Evolutionary conservation across 768 basidiomycete species (phyloP).

Genomic region (Thelephora aurantiotincta): DNA sequence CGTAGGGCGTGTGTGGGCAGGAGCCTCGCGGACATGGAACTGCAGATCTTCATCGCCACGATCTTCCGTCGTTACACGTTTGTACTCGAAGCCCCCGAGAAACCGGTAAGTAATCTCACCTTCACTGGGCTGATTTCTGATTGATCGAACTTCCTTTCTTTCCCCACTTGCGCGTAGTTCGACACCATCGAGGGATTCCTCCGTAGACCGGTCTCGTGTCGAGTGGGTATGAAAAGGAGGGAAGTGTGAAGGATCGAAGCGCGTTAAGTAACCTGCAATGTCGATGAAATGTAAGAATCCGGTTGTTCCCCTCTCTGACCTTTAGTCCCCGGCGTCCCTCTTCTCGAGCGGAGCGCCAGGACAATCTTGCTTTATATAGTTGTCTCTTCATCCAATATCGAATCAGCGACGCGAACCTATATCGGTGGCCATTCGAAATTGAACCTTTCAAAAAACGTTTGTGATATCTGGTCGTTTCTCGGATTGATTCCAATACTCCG

Average conservation of each 20-base stretch:
- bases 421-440: too few relatives aligned
- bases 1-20: constrained; percentile 70
- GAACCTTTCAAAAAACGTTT: too few relatives aligned
- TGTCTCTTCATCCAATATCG: too few relatives aligned
- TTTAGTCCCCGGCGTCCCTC: too few relatives aligned
- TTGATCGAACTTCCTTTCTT: constrained; percentile 5
- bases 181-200: constrained; percentile 77
- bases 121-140: constrained; percentile 4
- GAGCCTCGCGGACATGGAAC: constrained; percentile 68
- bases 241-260: constrained; percentile 16
- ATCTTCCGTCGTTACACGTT: constrained; percentile 66
- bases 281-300: too few relatives aligned
- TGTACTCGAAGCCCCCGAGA: constrained; percentile 44
- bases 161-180: constrained; percentile 37
- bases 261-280: too few relatives aligned
- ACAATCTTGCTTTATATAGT: too few relatives aligned
- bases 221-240: constrained; percentile 58
- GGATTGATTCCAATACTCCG: too few relatives aligned
- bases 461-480: too few relatives aligned
- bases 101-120: constrained; percentile 28
- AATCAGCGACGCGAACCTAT: too few relatives aligned
- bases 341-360: too few relatives aligned
- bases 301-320: too few relatives aligned
- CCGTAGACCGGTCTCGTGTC: constrained; percentile 64
- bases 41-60: constrained; percentile 71